Evolutionary conservation across 495 filamentous ascomycete species (phyloP), one percentile per base, ranked within the genome.

Genomic region (Hypoxylon cercidicola): DNA sequence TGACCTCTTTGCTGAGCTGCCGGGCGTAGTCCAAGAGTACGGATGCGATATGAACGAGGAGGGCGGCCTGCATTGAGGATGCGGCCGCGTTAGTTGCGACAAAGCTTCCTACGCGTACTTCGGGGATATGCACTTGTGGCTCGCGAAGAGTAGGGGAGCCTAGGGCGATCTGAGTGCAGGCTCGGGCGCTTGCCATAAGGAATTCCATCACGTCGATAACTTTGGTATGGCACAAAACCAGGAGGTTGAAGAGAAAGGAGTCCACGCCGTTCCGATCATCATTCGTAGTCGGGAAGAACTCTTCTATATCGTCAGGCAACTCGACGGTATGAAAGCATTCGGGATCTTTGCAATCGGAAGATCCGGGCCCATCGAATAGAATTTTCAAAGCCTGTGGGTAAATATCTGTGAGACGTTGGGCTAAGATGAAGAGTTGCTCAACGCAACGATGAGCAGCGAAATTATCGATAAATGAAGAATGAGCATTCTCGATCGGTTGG

Each of bases 71-170:
- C 74, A 78, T 75, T 1, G 69, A 62, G 0, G 71, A 63, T 9
- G 72, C 71, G 9, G 66, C 19, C 6, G 72, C 40, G 1, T 54
- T 50, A 18, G 69, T 71, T 6, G 74, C 73, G 9, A 68, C 62
- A 43, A 73, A 78, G 30, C 41, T 66, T 11, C 76, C 76, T 18
- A 78, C 64, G 10, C 72, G 72, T 9, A 77, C 39, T 20, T 68
- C 60, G 1, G 76, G 72, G 18, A 73, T 63, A 16, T 66, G 49
- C 13, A 72, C 47, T 12, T 51, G 45, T 21, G 63, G 60, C 23
- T 76, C 60, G 15, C 43, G 20, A 13, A 56, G 11, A 10, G 57
- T 52, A 9, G 67, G 61, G 0, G 64, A 59, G 6, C 60, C 43
- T 2, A 68, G 18, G 19, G 66, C 64, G 7, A 72, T 57, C 32